Evolutionary conservation across 176 grass and related monocot species (phyloP).

Genomic region (Hyparrhenia diplandra): DNA sequence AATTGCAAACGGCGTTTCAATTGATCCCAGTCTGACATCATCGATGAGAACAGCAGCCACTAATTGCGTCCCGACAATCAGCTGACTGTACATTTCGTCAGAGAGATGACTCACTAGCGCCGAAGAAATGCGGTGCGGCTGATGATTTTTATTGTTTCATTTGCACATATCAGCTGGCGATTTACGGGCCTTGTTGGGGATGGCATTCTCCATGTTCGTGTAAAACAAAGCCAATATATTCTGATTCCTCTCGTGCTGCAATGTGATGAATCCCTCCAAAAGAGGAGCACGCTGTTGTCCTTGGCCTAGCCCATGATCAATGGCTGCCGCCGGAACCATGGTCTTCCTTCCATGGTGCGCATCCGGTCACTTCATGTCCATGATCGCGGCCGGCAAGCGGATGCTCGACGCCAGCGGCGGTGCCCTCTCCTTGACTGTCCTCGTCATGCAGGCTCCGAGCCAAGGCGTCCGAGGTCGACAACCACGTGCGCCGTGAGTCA

Average conservation of each 20-base stretch:
- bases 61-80: too few relatives aligned
- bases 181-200: too few relatives aligned
- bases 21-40: background rate
- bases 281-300: background rate
- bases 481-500: background rate
- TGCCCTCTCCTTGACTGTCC: slow-evolving; percentile 23
- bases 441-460: slow-evolving; percentile 18
- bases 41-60: background rate
- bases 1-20: too few relatives aligned
- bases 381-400: slow-evolving; percentile 40
- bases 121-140: too few relatives aligned
- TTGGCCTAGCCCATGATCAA: background rate
- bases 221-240: background rate
- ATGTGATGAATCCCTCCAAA: background rate
- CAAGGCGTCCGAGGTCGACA: background rate
- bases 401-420: slow-evolving; percentile 9
- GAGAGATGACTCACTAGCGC: too few relatives aligned
- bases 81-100: too few relatives aligned
- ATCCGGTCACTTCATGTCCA: slow-evolving; percentile 46
- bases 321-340: background rate
- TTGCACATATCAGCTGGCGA: too few relatives aligned
- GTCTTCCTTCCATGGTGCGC: slow-evolving; percentile 11
- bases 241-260: background rate
- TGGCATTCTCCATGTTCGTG: background rate
- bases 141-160: too few relatives aligned